These are phyloP conservation scores for Pterocarpus macrocarpus DNA, from an alignment of 306 rosid species.

Conservation along the genomic window DNA sequence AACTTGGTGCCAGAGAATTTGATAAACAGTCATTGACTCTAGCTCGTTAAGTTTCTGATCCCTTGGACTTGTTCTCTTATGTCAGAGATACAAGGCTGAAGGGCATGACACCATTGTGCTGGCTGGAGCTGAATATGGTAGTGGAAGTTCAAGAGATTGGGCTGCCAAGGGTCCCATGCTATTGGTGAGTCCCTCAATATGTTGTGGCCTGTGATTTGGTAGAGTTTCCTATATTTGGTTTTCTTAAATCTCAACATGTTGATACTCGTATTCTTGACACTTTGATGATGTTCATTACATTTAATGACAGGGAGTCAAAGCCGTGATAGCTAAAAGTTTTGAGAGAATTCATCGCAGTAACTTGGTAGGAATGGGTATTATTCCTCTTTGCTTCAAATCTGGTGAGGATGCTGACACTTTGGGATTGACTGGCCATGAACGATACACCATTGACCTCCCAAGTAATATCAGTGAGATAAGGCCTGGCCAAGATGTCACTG, in stretches of 20 bases:
- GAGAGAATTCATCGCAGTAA: constrained; percentile 99
- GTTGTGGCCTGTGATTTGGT: constrained; percentile 16
- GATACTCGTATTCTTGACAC: neutral
- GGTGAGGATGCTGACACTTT: constrained; percentile 96
- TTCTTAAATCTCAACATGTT: constrained; percentile 5
- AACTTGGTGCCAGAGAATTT: constrained; percentile 17
- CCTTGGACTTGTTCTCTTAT: constrained; percentile 41
- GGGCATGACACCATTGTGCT: constrained; percentile 85
- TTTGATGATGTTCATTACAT: constrained; percentile 18
- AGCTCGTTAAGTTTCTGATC: constrained; percentile 39
- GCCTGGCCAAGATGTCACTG: constrained; percentile 97
- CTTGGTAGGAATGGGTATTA: constrained; percentile 96
- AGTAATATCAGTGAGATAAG: constrained; percentile 76
- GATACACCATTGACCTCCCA: constrained; percentile 88
- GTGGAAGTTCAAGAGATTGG: constrained; percentile 99
- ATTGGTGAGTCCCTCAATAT: constrained; percentile 68
- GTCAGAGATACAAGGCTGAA: constrained; percentile 79
- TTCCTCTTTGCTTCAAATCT: constrained; percentile 96
- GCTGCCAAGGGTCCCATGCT: constrained; percentile 99
- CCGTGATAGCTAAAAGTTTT: constrained; percentile 96
- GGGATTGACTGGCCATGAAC: constrained; percentile 99
- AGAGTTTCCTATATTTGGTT: constrained; percentile 20
- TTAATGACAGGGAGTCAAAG: constrained; percentile 90
- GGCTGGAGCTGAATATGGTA: constrained; percentile 99
- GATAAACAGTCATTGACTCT: constrained; percentile 20